Evolutionary conservation across 148 eudicot genomes (phyloP), one percentile per base, ranked within the genome.

Genomic region (Salicornia ramosissima): DNA sequence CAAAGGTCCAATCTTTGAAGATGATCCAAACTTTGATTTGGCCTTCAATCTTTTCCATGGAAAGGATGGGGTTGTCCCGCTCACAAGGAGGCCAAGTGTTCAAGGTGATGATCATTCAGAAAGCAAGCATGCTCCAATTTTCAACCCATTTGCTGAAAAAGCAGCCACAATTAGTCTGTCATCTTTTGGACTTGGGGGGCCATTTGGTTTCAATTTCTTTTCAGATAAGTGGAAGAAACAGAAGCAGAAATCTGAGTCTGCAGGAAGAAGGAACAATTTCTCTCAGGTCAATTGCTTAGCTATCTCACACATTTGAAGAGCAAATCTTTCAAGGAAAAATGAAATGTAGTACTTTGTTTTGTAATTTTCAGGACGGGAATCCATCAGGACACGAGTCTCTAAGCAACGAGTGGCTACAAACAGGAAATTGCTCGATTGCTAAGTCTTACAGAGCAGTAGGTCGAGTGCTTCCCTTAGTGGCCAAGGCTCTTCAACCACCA

Each of bases 1-100:
- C 70, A 90, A 79, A 70, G 96, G 96, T 82, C 93, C 96, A 21
- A 86, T 90, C 28, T 90, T 90, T 80, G 96, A 90, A 81, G 96
- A 90, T 77, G 89, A 86, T 59, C 86, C 96, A 69, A 86, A 80
- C 74, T 90, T 88, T 61, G 89, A 86, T 74, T 49, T 74, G 82
- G 93, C 96, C 11, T 90, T 90, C 75, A 83, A 79, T 60, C 77
- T 88, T 53, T 90, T 90, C 69, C 96, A 90, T 73, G 96, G 93
- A 47, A 79, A 85, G 76, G 83, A 88, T 75, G 93, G 96, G 57
- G 89, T 88, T 54, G 85, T 90, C 60, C 96, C 93, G 29, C 89
- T 90, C 53, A 45, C 84, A 1, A 78, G 70, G 45, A 78, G 71
- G 72, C 72, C 85, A 61, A 42, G 67, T 55, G 50, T 60, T 69